Evolutionary conservation across 2,329 filamentous ascomycete species (phyloP).

Genomic region (Aspergillus viridinutans): DNA sequence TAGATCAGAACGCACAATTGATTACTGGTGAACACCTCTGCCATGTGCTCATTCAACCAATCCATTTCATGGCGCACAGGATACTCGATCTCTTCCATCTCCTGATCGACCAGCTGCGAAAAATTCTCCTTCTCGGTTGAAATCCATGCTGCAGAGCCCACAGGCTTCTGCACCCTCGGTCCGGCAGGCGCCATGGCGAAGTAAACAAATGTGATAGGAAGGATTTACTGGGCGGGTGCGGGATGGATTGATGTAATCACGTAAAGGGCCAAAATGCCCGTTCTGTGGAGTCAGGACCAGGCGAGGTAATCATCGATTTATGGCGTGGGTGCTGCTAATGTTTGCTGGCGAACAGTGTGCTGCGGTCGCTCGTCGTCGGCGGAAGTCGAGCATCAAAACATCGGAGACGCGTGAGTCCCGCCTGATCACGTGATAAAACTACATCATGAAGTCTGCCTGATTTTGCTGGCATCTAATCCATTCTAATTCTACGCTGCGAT

Average conservation of each 20-base stretch:
- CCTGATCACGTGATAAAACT: slow-evolving; percentile 13
- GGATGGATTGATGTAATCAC: background rate
- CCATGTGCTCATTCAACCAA: slow-evolving; percentile 99
- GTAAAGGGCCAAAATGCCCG: slow-evolving; percentile 6
- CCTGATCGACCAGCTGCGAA: slow-evolving; percentile 68
- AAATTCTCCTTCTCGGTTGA: slow-evolving; percentile 77
- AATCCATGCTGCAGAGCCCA: slow-evolving; percentile 84
- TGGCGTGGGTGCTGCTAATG: slow-evolving; percentile 3
- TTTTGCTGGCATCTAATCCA: background rate
- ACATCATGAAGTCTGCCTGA: slow-evolving; percentile 1
- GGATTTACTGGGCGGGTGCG: background rate
- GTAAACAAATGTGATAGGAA: slow-evolving; percentile 33
- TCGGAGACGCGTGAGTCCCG: slow-evolving; percentile 14
- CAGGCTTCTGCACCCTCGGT: slow-evolving; percentile 47
- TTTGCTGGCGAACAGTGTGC: slow-evolving; percentile 6
- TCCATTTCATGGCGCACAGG: slow-evolving; percentile 91
- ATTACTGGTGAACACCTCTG: slow-evolving; percentile 81
- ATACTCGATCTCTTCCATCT: slow-evolving; percentile 89
- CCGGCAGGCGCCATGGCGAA: slow-evolving; percentile 35
- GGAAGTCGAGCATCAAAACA: slow-evolving; percentile 17
- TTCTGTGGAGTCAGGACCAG: background rate
- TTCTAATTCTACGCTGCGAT: background rate
- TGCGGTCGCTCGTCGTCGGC: slow-evolving; percentile 13
- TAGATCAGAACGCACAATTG: slow-evolving; percentile 64
- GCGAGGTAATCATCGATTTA: slow-evolving; percentile 11